phyloP scores from a whole-genome alignment of 139 green algal genomes.

The Chlamydomonas schloesseri region DNA sequence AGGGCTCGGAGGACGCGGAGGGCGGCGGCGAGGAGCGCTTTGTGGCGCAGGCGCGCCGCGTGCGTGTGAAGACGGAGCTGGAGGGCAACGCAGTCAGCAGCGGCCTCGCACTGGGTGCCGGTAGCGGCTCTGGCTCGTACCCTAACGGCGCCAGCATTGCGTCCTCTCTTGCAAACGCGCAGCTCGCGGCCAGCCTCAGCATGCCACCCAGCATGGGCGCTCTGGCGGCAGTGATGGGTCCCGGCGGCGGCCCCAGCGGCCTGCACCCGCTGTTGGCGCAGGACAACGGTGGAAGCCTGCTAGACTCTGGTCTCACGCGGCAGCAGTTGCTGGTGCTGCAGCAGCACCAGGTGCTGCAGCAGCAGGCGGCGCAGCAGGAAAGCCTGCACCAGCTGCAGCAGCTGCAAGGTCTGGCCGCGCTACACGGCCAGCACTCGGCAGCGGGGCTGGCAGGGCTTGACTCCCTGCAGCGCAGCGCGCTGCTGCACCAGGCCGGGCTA shows the following conservation, averaged over 20 bases:
- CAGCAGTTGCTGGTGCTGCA: conserved; percentile 24
- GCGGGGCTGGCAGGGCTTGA: conserved; percentile 13
- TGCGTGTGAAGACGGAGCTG: neutral
- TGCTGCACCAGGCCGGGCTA: conserved; percentile 23
- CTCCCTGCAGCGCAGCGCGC: neutral
- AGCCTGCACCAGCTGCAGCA: conserved; percentile 14
- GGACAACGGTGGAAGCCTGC: neutral
- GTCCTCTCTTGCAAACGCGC: neutral
- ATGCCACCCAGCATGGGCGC: conserved; percentile 26
- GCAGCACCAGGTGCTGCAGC: neutral
- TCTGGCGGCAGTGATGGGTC: conserved; percentile 21
- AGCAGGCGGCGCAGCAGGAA: neutral
- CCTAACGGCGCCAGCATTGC: neutral
- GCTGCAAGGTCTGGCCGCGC: neutral
- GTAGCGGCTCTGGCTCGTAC: neutral
- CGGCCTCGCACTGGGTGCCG: neutral
- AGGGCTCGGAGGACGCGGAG: neutral
- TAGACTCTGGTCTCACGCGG: neutral
- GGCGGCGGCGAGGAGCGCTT: neutral
- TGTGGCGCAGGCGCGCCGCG: neutral
- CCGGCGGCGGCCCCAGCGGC: neutral
- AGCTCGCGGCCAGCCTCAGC: neutral
- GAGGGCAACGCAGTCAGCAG: neutral
- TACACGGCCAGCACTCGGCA: neutral
- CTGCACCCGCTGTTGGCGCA: conserved; percentile 17